phyloP scores from a whole-genome alignment of 805 yeast species.

The Brettanomyces sp. region DNA sequence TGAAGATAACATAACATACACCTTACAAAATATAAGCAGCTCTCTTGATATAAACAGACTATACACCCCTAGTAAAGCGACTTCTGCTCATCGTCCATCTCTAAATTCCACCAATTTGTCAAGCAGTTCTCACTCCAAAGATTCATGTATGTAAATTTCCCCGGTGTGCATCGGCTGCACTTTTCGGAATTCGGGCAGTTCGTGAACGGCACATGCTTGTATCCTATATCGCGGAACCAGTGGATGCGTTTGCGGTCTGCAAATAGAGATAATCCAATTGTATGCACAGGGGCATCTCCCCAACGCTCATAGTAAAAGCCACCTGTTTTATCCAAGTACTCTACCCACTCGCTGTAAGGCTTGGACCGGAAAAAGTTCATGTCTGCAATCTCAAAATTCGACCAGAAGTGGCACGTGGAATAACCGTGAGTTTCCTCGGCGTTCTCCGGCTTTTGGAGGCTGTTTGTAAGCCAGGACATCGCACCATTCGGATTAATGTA shows the following conservation, averaged over 20 bases:
- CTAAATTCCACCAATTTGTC: slow-evolving; percentile 55
- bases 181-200: slow-evolving; percentile 59
- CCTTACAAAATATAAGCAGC: background rate
- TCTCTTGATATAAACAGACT: background rate
- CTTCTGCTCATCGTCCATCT: slow-evolving; percentile 22
- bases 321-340: slow-evolving; percentile 56
- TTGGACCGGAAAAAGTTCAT: slow-evolving; percentile 71
- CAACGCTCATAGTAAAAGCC: slow-evolving; percentile 86
- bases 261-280: slow-evolving; percentile 63
- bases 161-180: slow-evolving; percentile 42
- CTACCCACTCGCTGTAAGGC: slow-evolving; percentile 56
- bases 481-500: slow-evolving; percentile 48
- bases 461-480: slow-evolving; percentile 42
- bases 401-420: slow-evolving; percentile 79
- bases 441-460: slow-evolving; percentile 41
- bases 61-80: slow-evolving; percentile 9
- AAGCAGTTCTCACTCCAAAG: slow-evolving; percentile 66
- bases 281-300: slow-evolving; percentile 93
- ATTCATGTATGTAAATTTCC: slow-evolving; percentile 44
- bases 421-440: slow-evolving; percentile 31
- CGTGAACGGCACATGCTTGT: slow-evolving; percentile 62
- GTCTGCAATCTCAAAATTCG: slow-evolving; percentile 78
- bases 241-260: slow-evolving; percentile 62
- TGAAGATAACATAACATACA: no score
- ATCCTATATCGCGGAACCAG: slow-evolving; percentile 84